Conservation (phyloP, 257 asterid species). For the Rauvolfia tetraphylla region DNA sequence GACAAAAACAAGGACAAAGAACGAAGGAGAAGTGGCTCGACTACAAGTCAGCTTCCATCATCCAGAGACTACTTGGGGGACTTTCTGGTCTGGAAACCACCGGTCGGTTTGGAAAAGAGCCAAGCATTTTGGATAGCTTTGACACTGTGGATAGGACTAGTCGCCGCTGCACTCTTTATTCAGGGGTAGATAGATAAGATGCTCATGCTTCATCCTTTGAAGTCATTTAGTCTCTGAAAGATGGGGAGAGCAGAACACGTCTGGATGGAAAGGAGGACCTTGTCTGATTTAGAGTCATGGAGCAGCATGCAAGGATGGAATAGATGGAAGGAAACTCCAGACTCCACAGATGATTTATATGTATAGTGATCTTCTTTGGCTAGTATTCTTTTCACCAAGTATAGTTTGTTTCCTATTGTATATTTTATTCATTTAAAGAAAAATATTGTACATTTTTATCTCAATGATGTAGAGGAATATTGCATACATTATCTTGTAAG, state of each 20-base stretch:
- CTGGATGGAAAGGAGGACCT: neutral
- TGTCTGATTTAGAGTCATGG: neutral
- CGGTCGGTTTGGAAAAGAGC: slow-evolving; percentile 64
- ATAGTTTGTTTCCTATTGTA: neutral
- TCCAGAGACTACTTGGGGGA: slow-evolving; percentile 64
- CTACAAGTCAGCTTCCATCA: slow-evolving; percentile 70
- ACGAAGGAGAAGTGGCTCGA: slow-evolving; percentile 50
- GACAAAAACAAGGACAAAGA: slow-evolving; percentile 84
- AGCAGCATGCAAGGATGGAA: neutral
- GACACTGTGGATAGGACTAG: slow-evolving; percentile 77
- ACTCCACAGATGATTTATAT: neutral
- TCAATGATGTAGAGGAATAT: neutral
- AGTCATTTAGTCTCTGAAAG: neutral
- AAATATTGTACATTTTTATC: neutral
- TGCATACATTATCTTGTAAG: neutral
- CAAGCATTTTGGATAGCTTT: slow-evolving; percentile 71
- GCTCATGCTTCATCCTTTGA: neutral
- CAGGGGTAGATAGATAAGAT: slow-evolving; percentile 34
- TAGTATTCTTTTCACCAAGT: neutral
- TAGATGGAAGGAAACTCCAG: neutral
- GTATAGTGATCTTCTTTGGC: neutral
- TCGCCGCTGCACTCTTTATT: slow-evolving; percentile 73
- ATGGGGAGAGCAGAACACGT: neutral
- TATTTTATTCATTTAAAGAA: neutral
- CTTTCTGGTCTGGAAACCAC: slow-evolving; percentile 81